Conservation (phyloP, 2,329 filamentous ascomycete species). For the Colletotrichum euphorbiae region DNA sequence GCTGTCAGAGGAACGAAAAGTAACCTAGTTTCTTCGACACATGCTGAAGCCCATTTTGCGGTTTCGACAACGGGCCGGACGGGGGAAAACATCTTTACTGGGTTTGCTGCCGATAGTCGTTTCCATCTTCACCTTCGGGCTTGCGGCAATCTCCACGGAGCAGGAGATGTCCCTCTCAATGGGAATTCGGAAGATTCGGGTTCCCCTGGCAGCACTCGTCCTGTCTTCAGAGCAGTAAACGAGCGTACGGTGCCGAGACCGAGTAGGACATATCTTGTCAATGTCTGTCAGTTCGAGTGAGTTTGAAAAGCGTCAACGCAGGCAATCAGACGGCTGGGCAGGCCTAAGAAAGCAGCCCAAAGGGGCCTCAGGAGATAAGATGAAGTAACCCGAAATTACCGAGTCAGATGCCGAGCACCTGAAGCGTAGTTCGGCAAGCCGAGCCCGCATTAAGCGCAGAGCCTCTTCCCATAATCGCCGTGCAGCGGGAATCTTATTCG, state of each 20-base stretch:
- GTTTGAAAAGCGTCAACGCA: conserved; percentile 4
- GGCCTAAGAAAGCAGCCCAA: background rate
- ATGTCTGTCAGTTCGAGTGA: conserved; percentile 3
- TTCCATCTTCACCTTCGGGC: background rate
- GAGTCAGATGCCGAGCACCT: conserved; percentile 1
- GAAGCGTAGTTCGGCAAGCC: conserved; percentile 10
- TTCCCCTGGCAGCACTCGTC: background rate
- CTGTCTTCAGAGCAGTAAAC: background rate
- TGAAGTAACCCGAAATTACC: background rate
- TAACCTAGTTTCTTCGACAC: too few relatives aligned
- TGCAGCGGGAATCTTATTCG: conserved; percentile 3
- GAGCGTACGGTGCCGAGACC: background rate
- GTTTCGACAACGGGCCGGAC: too few relatives aligned
- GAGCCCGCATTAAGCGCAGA: background rate
- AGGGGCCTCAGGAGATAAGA: too few relatives aligned
- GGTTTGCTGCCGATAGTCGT: too few relatives aligned
- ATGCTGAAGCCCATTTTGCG: too few relatives aligned
- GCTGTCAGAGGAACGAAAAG: too few relatives aligned
- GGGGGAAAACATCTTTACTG: too few relatives aligned
- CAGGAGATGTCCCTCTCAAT: background rate
- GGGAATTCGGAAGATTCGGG: background rate
- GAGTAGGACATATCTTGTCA: conserved; percentile 3
- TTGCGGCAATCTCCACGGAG: background rate
- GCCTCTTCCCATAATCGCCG: background rate
- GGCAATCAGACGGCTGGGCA: conserved; percentile 1